Evolutionary conservation across 345 rosid genomes (phyloP), one percentile per base, ranked within the genome.

Genomic region (Populus simonii): DNA sequence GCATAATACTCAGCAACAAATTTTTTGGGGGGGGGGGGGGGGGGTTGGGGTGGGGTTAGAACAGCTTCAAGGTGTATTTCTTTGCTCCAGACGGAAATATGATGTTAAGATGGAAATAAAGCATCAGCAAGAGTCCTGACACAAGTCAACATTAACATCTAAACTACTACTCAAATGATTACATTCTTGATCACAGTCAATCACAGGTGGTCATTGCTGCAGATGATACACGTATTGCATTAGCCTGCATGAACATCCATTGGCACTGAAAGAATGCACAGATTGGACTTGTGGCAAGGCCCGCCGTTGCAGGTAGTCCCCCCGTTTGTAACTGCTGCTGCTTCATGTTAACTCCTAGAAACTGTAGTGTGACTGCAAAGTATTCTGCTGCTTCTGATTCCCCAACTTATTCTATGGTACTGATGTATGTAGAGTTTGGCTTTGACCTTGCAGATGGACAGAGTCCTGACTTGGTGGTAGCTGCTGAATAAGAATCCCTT

Each of bases 171-270:
- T 45, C 20, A n/a, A 66, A 66, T 16, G 20, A 33, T 16, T 67
- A 8, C 43, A 67, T 36, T 36, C 39, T 67, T 17, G 12, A 73
- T 53, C 22, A 69, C 61, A 49, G 11, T n/a, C 38, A 73, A 78
- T 77, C 57, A 81, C 78, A n/a, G 78, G 43, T 35, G 84, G 84
- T 20, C 84, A 59, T 57, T 68, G 80, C 31, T 61, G 67, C 74
- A 66, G 80, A 73, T 77, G 80, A 77, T 77, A 81, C 74, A 81
- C n/a, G 66, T 77, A 77, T 25, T 81, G 84, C 71, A 63, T 73
- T 33, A 81, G 31, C 35, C 84, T 74, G 35, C 80, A 65, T 15
- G 80, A 47, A 73, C 80, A 81, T 47, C 49, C 59, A 45, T 74
- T 74, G 13, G 71, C 63, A 35, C 68, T 70, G 72, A 43, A 67